Base-by-base conservation (phyloP, 305 asterid genomes). In the Solanum hybrid region DNA sequence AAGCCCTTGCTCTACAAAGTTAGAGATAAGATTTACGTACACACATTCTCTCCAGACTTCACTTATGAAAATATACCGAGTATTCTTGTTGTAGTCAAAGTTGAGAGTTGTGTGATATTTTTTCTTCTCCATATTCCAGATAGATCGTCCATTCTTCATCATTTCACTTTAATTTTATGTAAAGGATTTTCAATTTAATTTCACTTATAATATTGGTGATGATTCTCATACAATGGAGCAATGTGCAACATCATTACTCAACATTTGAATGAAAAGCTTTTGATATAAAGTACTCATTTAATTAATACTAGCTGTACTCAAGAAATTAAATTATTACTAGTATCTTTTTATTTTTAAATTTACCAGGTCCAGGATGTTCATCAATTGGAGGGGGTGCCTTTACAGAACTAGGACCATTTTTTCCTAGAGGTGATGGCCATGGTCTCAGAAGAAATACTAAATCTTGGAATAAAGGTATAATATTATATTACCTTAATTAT, bases 371-470 rank as follows among this genome's bases (percentile, higher is more conserved):
- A 3, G 93, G 93, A 38, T 92, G 93, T 88, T 92, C 93, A 5
- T 92, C 93, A 11, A 80, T 92, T 16, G 93, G 93, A 27, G 93
- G 93, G 4, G 93, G 93, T 29, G 93, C 88, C 87, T 92, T 92
- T 79, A 92, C 93, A 36, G 92, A 92, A 85, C 22, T 92, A 42
- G 93, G 93, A 27, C 93, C 93, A 29, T 92, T 92, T 84, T 92
- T 85, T 26, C 92, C 93, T 31, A 86, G 29, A 6, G 91, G 93
- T 16, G 92, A 92, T 36, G 92, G 92, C n/a, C 92, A 89, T 40
- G 91, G 93, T 64, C 93, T 92, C 40, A 89, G 92, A 66, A 64
- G 64, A 37, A 92, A 92, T 79, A 27, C 86, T 22, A 73, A 90
- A 73, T 92, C 93, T 51, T 92, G 93, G 93, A 92, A 90, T 91